Evolutionary conservation across 805 yeast genomes (phyloP).

Genomic region (Lachancea lanzarotensis): DNA sequence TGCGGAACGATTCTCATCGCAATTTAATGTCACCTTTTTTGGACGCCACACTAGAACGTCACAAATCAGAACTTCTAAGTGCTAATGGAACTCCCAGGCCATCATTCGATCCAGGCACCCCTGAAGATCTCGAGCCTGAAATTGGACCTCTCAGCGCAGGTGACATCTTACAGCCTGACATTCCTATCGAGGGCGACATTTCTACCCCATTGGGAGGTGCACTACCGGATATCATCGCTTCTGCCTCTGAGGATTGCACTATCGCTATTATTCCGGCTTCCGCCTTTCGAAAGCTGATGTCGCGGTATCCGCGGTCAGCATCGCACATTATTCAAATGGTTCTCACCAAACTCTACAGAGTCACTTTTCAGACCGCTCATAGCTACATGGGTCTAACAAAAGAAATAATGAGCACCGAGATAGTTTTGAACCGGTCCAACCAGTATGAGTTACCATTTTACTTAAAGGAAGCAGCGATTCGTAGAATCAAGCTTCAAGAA

Average conservation of each 20-base stretch:
- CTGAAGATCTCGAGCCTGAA: not conserved
- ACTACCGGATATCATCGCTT: slow-evolving; percentile 51
- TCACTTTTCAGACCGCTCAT: slow-evolving; percentile 87
- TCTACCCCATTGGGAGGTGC: not conserved
- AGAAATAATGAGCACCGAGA: slow-evolving; percentile 75
- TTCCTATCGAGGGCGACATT: not conserved
- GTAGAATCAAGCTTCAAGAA: slow-evolving; percentile 31
- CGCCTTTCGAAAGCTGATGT: slow-evolving; percentile 66
- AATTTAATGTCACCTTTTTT: slow-evolving; percentile 7
- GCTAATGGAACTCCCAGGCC: not conserved
- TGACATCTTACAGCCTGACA: not conserved
- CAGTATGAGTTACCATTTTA: slow-evolving; percentile 54
- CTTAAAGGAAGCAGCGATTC: slow-evolving; percentile 51
- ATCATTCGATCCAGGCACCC: not conserved
- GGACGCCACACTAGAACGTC: slow-evolving; percentile 7
- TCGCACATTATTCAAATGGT: slow-evolving; percentile 94
- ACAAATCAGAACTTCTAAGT: not conserved
- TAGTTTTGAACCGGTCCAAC: slow-evolving; percentile 47
- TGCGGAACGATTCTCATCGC: slow-evolving; percentile 1
- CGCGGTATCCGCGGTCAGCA: slow-evolving; percentile 78
- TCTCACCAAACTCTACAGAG: slow-evolving; percentile 76
- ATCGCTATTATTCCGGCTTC: slow-evolving; percentile 87
- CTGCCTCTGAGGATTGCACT: slow-evolving; percentile 70
- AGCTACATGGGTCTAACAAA: slow-evolving; percentile 76
- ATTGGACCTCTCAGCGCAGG: not conserved